Base-by-base conservation (phyloP, 2,329 filamentous ascomycete genomes). In the Lecanicillium sp. region DNA sequence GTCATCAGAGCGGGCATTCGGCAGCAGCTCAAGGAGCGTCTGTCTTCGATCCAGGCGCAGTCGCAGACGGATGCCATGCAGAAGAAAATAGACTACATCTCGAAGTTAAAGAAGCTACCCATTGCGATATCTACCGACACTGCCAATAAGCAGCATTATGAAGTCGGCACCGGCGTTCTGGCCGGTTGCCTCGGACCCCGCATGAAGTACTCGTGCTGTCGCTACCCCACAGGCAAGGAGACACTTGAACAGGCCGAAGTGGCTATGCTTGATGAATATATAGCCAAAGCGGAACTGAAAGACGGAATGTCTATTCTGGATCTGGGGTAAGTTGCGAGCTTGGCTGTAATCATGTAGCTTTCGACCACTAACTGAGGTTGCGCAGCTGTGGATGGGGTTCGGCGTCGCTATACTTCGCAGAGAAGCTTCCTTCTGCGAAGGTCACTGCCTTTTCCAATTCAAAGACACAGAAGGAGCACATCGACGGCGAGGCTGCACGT, bases 391-490 rank as follows among this genome's bases (percentile, higher is more conserved):
- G 83, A 43, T 86, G 83, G 83, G 83, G 83, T 19, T 84, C 81
- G 23, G 75, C 73, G 23, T 74, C 76, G 14, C 65, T 86, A 27
- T 87, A 79, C 63, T 78, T 85, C 51, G 83, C 83, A 17, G 81
- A 84, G 58, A 65, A 75, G 51, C 72, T 86, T 44, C 83, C 83
- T 29, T 77, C 76, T 36, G 73, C 78, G 14, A 63, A 75, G 49
- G 72, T 87, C 58, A 83, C 78, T 1, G 83, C 77, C 1, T 86
- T 87, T 62, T 85, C 81, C 40, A 86, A 87, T 63, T 86, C 81
- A 7, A 72, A 71, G 52, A 84, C 81, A 4, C 83, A 87, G 57
- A 86, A 85, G 62, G 65, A 75, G 52, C 76, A 84, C 58, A 86
- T 87, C 56, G 82, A 86, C 59, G 60, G 63, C 20, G 70, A 77